Conservation (phyloP, 2,329 filamentous ascomycete species). For the Coleophoma eucalyptorum region DNA sequence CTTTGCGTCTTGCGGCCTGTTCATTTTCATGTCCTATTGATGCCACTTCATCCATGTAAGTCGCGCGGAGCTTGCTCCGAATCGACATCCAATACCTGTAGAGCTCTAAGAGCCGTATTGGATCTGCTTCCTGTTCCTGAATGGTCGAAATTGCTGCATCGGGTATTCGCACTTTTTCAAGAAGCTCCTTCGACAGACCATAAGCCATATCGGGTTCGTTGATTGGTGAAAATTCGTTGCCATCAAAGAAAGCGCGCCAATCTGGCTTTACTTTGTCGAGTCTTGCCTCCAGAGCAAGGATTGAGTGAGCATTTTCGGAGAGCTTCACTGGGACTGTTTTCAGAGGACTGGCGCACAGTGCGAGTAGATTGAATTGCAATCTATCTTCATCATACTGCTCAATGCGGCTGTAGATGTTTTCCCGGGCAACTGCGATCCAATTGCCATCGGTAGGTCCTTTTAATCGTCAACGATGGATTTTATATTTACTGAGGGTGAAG, state of each 20-base stretch:
- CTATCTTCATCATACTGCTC: conserved; percentile 58
- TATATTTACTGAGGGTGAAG: conserved; percentile 5
- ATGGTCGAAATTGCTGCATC: conserved; percentile 6
- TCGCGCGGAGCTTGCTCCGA: conserved; percentile 36
- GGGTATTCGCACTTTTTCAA: conserved; percentile 7
- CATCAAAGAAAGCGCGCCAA: conserved; percentile 35
- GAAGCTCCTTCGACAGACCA: conserved; percentile 12
- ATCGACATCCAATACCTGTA: conserved; percentile 35
- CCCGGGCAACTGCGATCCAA: conserved; percentile 65
- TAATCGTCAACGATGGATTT: conserved; percentile 3
- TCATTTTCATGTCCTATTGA: conserved; percentile 43
- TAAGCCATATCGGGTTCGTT: conserved; percentile 9
- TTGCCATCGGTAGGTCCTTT: conserved; percentile 34
- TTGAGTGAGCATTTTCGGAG: conserved; percentile 34
- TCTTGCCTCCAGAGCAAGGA: conserved; percentile 33
- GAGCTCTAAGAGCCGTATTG: conserved; percentile 28
- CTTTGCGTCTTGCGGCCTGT: conserved; percentile 50
- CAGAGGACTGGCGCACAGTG: conserved; percentile 66
- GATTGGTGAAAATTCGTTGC: conserved; percentile 1
- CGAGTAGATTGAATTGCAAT: conserved; percentile 74
- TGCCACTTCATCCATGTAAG: conserved; percentile 45
- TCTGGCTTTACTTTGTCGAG: conserved; percentile 34
- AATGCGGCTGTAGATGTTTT: conserved; percentile 66
- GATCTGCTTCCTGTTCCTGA: conserved; percentile 8
- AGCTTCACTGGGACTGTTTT: conserved; percentile 29